Base-by-base conservation (phyloP, 352 stramenopile genomes). In the Salisapilia sapeloensis region DNA sequence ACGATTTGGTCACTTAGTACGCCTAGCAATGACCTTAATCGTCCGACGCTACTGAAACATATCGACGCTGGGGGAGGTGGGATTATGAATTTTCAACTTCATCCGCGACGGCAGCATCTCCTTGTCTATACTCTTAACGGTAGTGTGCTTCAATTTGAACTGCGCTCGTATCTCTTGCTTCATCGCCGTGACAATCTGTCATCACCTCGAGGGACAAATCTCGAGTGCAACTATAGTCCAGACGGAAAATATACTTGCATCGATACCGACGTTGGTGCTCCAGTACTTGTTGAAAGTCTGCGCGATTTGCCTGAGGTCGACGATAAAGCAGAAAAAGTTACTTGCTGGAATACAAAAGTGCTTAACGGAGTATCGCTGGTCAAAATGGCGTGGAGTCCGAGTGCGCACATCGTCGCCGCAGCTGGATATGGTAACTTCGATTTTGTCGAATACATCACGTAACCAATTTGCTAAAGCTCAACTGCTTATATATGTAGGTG, bases 111-210 rank as follows among this genome's bases (percentile, higher is more conserved):
- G 32, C 45, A 56, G 14, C 67, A 82, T 21, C 38, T 84, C 33
- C 47, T 86, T 16, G 67, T 74, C 7, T 53, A 79, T 19, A 62
- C 65, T 2, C 67, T 79, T 22, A 61, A 60, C 2, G 74, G 67
- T 22, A 39, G 43, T 6, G 42, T 87, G 20, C 53, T 82, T 7
- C 65, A 84, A 36, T 83, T 76, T 37, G 67, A 87, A 21, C 32
- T 81, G 26, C 65, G 67, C 3, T 82, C 67, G 5, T 87, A 74
- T 35, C 29, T 84, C 29, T 37, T 82, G 18, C 46, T 84, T 6
- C 74, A 81, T n/a, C n/a, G n/a, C n/a, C n/a, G n/a, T n/a, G n/a
- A n/a, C n/a, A n/a, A n/a, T n/a, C n/a, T n/a, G n/a, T n/a, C n/a
- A n/a, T n/a, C n/a, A n/a, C n/a, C n/a, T n/a, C n/a, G n/a, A n/a